Base-by-base conservation (phyloP, 495 filamentous ascomycete genomes). In the Xylaria castorea region DNA sequence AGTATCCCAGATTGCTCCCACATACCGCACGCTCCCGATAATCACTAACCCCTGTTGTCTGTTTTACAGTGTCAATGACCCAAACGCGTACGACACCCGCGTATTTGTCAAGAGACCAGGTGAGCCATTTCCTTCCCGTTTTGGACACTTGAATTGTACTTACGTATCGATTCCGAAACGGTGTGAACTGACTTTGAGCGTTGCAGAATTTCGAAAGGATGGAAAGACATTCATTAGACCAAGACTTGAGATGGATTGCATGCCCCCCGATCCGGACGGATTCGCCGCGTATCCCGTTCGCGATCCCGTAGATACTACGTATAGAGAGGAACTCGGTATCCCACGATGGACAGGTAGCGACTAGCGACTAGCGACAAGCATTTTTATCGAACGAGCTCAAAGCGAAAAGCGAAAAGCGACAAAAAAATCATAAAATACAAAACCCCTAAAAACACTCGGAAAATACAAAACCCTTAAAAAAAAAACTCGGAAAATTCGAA, bases 201-300 rank as follows among this genome's bases (percentile, higher is more conserved):
- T 20, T 22, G n/a, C 0, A 61, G 34, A 38, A 34, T 22, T 9
- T 12, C 58, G 3, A 20, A 32, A 22, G 25, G 58, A 61, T 22
- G 58, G 58, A n/a, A 61, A 61, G 58, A 61, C 58, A 4, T 61
- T 61, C 58, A 38, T 61, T 61, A n/a, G 58, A 61, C 58, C 34
- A 1, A n/a, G 58, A 38, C 58, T 61, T 22, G 1, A 12, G 18
- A 1, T 0, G 25, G 20, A 61, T 38, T 61, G 58, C 20, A 38
- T 36, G 58, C 18, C 58, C 18, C 34, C 58, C 1, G 32, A 20
- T 0, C 32, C 34, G 12, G 32, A 57, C 11, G 53, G 58, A 61
- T 61, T 38, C 5, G 5, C 58, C 22, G 8, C 7, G 6, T 61
- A 61, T 30, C 58, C 58, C 2, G 58, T n/a, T 0, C 11, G 1